Conservation (phyloP, 1,139 yeast genomes). For the Protomyces pachydermus region DNA sequence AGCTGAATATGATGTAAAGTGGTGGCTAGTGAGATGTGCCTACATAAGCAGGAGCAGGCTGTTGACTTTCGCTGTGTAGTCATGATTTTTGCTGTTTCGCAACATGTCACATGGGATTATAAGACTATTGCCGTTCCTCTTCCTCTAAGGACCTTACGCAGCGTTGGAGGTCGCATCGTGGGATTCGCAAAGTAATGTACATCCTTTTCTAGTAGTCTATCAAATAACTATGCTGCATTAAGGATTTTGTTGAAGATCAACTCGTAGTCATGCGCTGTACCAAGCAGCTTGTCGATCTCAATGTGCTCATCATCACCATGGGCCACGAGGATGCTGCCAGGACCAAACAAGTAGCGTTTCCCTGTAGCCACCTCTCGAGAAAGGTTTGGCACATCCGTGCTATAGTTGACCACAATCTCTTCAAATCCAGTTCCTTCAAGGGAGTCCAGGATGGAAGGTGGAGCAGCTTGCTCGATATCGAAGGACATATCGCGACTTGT, state of each 20-base stretch:
- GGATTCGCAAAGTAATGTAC: no score
- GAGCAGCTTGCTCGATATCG: slow-evolving; percentile 18
- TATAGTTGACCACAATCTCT: slow-evolving; percentile 39
- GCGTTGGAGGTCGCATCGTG: no score
- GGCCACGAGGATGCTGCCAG: slow-evolving; percentile 63
- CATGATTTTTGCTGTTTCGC: no score
- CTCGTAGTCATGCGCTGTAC: slow-evolving; percentile 56
- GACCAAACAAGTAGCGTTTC: slow-evolving; percentile 59
- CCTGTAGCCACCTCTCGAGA: slow-evolving; percentile 35
- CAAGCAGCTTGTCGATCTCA: slow-evolving; percentile 48
- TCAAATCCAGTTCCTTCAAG: slow-evolving; percentile 13
- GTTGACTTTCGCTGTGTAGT: no score
- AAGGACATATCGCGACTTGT: slow-evolving; percentile 17
- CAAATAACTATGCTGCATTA: not conserved
- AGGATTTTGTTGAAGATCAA: slow-evolving; percentile 42
- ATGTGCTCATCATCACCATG: slow-evolving; percentile 60
- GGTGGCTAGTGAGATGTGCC: no score
- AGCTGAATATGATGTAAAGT: no score
- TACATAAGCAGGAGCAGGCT: no score
- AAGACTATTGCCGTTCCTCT: no score
- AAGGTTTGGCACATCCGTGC: slow-evolving; percentile 58
- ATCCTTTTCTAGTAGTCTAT: no score
- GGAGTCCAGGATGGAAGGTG: slow-evolving; percentile 18
- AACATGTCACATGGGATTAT: no score
- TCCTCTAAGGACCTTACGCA: no score